Percentiles rank a stretch among this genome's conserved stretches.
Evolutionary conservation across 208 protist species (phyloP).

Genomic region (Leishmania turanica): DNA sequence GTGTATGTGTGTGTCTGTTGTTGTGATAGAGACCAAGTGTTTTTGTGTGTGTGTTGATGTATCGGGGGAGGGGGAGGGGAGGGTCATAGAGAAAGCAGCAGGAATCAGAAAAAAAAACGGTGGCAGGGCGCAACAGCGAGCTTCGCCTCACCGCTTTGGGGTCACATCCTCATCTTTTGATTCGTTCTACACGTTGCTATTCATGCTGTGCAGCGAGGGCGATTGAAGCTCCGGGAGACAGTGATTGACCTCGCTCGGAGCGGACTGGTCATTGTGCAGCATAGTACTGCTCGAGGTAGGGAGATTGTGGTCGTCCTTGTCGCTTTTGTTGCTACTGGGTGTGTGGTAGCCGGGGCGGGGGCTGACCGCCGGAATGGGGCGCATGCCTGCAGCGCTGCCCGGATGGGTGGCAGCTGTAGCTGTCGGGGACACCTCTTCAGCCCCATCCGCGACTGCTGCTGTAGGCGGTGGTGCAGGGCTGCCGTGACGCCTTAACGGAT

Average conservation of each 20-base stretch:
- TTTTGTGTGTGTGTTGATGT: neutral
- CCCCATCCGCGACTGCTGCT: neutral
- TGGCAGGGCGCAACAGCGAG: neutral
- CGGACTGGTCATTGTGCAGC: neutral
- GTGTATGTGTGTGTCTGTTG: neutral
- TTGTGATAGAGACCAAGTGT: neutral
- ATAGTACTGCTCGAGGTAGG: neutral
- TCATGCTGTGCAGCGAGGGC: slow-evolving; percentile 28
- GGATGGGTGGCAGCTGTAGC: neutral
- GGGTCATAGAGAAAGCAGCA: neutral
- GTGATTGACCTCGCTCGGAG: slow-evolving; percentile 1
- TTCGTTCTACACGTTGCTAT: slow-evolving; percentile 28
- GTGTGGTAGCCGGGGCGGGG: neutral
- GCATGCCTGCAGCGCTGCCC: neutral
- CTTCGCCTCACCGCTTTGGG: neutral
- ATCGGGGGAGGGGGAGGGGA: neutral
- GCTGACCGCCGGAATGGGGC: neutral
- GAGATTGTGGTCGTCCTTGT: neutral
- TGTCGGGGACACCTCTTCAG: neutral
- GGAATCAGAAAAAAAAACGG: neutral
- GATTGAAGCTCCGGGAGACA: slow-evolving; percentile 13
- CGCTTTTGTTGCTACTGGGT: slow-evolving; percentile 1
- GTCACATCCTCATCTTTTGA: slow-evolving; percentile 10
- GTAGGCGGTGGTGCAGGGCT: neutral
- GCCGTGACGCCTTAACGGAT: neutral